Conservation (phyloP, 768 basidiomycete genomes). For the Trametes villosa region DNA sequence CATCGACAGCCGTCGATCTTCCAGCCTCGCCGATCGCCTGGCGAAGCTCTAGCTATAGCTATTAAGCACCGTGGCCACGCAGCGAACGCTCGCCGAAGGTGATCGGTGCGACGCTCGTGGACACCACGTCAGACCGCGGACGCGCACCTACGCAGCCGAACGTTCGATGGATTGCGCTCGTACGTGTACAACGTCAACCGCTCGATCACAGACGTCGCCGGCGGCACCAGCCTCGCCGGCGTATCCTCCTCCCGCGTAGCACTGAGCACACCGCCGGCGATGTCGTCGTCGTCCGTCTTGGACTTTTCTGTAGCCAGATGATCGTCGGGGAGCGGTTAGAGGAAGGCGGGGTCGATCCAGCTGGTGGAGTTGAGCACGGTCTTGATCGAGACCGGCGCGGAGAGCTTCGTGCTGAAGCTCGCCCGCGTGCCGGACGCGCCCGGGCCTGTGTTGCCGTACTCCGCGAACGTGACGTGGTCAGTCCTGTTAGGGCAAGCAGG, state of each 20-base stretch:
- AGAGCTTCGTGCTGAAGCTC: conserved; percentile 34
- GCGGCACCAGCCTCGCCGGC: not conserved
- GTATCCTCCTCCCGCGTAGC: not conserved
- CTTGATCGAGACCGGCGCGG: conserved; percentile 25
- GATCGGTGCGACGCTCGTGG: no score
- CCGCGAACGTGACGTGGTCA: conserved; percentile 36
- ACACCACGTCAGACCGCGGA: conserved; percentile 1
- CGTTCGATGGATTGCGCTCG: not conserved
- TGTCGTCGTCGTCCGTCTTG: no score
- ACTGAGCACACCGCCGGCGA: no score
- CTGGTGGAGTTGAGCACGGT: conserved; percentile 29
- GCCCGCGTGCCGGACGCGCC: conserved; percentile 29
- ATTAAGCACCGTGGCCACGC: no score
- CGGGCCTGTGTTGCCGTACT: conserved; percentile 35
- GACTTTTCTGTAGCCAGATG: not conserved
- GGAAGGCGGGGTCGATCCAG: conserved; percentile 28
- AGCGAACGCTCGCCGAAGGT: no score
- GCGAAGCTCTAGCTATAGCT: no score
- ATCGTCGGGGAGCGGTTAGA: conserved; percentile 11
- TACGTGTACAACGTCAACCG: not conserved
- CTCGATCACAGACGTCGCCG: not conserved
- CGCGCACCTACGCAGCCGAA: not conserved
- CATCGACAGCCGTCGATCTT: no score
- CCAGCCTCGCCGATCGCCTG: no score
- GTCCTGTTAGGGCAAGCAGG: conserved; percentile 18